These are phyloP conservation scores for Ophiostoma perfectum DNA, from an alignment of 2,329 filamentous ascomycete species.

Conservation along the genomic window DNA sequence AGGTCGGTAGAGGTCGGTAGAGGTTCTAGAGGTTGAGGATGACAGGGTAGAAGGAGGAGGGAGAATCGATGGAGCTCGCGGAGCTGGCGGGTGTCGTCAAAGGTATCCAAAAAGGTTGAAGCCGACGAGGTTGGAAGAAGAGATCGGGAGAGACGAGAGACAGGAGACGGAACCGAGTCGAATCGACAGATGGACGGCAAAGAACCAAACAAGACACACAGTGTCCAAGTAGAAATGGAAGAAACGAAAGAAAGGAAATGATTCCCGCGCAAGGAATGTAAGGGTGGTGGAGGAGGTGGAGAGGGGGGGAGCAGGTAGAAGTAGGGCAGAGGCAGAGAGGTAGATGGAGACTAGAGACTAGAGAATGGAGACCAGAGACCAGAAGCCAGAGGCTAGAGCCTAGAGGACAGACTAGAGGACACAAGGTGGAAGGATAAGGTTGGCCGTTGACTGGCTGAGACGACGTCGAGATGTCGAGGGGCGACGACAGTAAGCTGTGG, in stretches of 20 bases:
- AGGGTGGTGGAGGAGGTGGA: not conserved
- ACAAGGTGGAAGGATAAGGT: not conserved
- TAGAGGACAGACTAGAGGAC: not conserved
- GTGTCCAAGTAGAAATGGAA: not conserved
- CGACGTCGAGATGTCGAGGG: not conserved
- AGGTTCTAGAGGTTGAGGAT: not conserved
- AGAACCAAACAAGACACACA: constrained; percentile 5
- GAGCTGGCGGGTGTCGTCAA: constrained; percentile 1
- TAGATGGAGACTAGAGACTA: not conserved
- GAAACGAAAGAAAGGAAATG: constrained; percentile 3
- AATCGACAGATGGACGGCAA: not conserved
- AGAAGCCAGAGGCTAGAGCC: not conserved
- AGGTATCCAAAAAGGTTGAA: constrained; percentile 8
- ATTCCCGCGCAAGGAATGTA: constrained; percentile 4
- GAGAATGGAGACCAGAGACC: not conserved
- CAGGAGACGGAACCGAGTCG: not conserved
- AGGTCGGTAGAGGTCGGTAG: not conserved
- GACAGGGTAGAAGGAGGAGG: not conserved
- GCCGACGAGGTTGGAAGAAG: not conserved
- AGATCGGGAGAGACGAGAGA: not conserved
- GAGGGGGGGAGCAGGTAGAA: not conserved
- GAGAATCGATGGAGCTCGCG: not conserved
- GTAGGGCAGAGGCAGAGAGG: not conserved
- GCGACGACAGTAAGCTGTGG: not conserved
- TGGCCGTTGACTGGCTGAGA: not conserved